Base-by-base conservation (phyloP, 2,329 filamentous ascomycete genomes). In the Aureobasidium uvarum region DNA sequence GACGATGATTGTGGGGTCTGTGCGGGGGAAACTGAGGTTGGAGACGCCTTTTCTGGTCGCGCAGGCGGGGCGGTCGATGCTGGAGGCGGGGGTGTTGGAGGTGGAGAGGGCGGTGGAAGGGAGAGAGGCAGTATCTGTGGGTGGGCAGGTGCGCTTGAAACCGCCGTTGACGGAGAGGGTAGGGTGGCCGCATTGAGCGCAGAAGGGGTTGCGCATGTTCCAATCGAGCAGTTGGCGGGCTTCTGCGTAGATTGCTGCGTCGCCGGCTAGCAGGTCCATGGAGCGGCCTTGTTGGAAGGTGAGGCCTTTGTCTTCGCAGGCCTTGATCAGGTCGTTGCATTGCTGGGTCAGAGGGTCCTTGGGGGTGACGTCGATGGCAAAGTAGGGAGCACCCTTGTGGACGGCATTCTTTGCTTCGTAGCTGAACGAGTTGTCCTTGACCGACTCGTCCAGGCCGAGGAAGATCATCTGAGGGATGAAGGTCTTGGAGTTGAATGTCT, bases 1-100 rank as follows among this genome's bases (percentile, higher is more conserved):
- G 79, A 96, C 93, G 78, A 99, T 99, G 75, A 98, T 92, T 33
- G 92, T 96, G 0, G 93, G 92, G 72, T 97, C 93, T 1, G 94
- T 97, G 59, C 93, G 86, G 2, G 94, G 94, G 81, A 97, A 98
- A 73, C 85, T 89, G 62, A 97, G 83, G 78, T 99, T 99, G 38
- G 92, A 96, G 52, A 99, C 80, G 31, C 91, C 92, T 45, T 86
- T 89, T 63, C 95, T 86, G 0, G 93, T 96, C 8, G 86, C 87
- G 77, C 95, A 99, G 20, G 89, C 84, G 1, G 83, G 83, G 10
- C 92, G 87, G 41, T 43, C 56, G 20, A 38, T 51, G 33, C 63
- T 50, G 2, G 46, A 38, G 11, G 46, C 48, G 8, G 45, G 14
- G 46, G 74, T 77, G 65, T 73, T 74, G 28, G 74, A 72, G 48